phyloP scores from a whole-genome alignment of 208 protist genomes.

The Crithidia bombi region DNA sequence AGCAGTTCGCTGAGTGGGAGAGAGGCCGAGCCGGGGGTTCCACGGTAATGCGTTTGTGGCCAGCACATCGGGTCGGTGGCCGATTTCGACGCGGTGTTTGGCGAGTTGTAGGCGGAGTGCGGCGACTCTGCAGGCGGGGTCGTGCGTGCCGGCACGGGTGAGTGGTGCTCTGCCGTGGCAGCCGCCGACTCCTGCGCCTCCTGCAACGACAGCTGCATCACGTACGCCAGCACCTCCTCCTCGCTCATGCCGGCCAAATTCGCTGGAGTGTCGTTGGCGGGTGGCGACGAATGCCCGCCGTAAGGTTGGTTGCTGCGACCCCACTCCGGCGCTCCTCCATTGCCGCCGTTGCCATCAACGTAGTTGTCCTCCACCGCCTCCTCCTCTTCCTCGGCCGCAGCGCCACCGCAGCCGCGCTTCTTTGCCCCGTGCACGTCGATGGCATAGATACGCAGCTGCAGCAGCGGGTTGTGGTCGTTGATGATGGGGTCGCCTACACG shows the following conservation, averaged over 20 bases:
- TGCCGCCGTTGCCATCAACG: not conserved
- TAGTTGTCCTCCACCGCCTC: not conserved
- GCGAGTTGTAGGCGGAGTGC: not conserved
- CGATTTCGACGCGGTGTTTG: not conserved
- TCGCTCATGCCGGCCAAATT: conserved; percentile 36
- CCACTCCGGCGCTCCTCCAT: not conserved
- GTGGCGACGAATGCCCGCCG: not conserved
- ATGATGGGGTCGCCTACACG: conserved; percentile 37
- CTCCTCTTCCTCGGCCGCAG: not conserved
- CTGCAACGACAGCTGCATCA: conserved; percentile 37
- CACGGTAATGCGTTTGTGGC: conserved; percentile 23
- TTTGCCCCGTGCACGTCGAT: conserved; percentile 5
- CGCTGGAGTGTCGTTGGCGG: not conserved
- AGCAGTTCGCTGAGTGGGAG: conserved; percentile 60
- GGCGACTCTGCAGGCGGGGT: not conserved
- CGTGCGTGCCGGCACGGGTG: not conserved
- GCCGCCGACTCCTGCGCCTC: conserved; percentile 35
- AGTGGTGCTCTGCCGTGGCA: not conserved
- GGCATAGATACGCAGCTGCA: conserved; percentile 28
- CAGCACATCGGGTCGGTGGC: not conserved
- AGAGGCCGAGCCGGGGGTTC: conserved; percentile 10
- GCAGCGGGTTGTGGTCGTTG: conserved; percentile 25
- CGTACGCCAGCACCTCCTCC: conserved; percentile 41
- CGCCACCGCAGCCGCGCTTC: not conserved
- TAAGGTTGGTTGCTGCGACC: not conserved